A percentile compares a stretch with the other conserved stretches of the same genome.
phyloP scores from a whole-genome alignment of 1,284 basidiomycete genomes.

The Naganishia sp. region DNA sequence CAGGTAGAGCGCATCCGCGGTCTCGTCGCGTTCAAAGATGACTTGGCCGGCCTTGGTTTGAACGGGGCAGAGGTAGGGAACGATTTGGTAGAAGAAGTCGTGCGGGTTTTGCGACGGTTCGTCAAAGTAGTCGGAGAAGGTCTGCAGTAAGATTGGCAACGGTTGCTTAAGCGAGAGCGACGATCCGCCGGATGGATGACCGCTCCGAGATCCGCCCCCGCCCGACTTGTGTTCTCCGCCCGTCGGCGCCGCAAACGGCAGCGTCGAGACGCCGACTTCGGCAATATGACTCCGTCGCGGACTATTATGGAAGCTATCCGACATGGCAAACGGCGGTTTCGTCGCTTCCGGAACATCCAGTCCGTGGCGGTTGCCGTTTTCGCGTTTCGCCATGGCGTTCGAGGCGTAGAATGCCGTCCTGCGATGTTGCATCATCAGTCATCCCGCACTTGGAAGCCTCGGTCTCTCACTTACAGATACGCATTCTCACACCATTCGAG shows the following conservation, averaged over 20 bases:
- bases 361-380: slow-evolving; percentile 22
- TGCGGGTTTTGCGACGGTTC: slow-evolving; percentile 36
- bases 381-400: slow-evolving; percentile 14
- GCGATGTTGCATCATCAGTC: neutral
- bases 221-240: neutral
- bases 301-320: slow-evolving; percentile 67
- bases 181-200: slow-evolving; percentile 8
- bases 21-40: slow-evolving; percentile 75
- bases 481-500: slow-evolving; percentile 94
- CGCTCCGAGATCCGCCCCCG: neutral
- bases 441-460: neutral
- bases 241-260: slow-evolving; percentile 35
- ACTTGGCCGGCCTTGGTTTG: slow-evolving; percentile 63
- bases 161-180: slow-evolving; percentile 49
- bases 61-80: slow-evolving; percentile 67
- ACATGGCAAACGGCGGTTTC: slow-evolving; percentile 53
- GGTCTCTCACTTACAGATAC: slow-evolving; percentile 62
- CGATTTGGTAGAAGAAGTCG: slow-evolving; percentile 58
- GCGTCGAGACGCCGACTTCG: slow-evolving; percentile 66
- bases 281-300: slow-evolving; percentile 74
- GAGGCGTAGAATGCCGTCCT: slow-evolving; percentile 53
- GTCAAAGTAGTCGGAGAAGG: slow-evolving; percentile 67
- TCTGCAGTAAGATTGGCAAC: slow-evolving; percentile 63
- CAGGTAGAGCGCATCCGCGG: slow-evolving; percentile 78
- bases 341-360: slow-evolving; percentile 47